A percentile compares a stretch with the other conserved stretches of the same genome.
These are phyloP conservation scores for Gastrodia elata DNA, from an alignment of 106 monocot genomes.

Conservation along the genomic window DNA sequence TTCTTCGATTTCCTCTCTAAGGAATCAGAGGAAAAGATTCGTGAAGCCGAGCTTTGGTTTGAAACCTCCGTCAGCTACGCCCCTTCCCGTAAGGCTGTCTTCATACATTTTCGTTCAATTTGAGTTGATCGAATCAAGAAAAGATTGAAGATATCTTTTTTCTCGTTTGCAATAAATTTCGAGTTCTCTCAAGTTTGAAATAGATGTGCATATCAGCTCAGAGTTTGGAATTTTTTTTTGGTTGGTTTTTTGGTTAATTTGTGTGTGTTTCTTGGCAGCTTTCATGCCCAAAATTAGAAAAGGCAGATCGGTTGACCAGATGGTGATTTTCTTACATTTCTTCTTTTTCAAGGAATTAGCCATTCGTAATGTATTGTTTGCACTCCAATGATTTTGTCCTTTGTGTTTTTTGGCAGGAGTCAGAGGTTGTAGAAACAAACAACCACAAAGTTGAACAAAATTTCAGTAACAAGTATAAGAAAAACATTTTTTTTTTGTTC, in stretches of 20 bases:
- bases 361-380: neutral
- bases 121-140: neutral
- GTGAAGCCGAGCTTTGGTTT: conserved; percentile 69
- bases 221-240: too few species aligned
- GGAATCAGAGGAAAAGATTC: conserved; percentile 55
- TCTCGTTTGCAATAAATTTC: neutral
- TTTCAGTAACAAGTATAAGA: neutral
- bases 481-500: neutral
- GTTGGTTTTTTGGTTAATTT: neutral
- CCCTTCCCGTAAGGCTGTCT: conserved; percentile 57
- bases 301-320: conserved; percentile 17
- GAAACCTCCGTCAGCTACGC: conserved; percentile 55
- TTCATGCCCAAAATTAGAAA: conserved; percentile 38
- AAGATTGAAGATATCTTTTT: neutral
- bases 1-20: conserved; percentile 72
- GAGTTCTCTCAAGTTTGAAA: neutral
- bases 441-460: conserved; percentile 1
- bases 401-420: conserved; percentile 16
- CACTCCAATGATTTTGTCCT: neutral
- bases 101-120: neutral
- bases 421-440: conserved; percentile 8
- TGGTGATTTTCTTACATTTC: conserved; percentile 11
- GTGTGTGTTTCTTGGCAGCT: conserved; percentile 13
- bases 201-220: too few species aligned
- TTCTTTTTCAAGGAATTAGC: neutral